phyloP scores from a whole-genome alignment of 148 eudicot genomes.

The Linanthus parryae region DNA sequence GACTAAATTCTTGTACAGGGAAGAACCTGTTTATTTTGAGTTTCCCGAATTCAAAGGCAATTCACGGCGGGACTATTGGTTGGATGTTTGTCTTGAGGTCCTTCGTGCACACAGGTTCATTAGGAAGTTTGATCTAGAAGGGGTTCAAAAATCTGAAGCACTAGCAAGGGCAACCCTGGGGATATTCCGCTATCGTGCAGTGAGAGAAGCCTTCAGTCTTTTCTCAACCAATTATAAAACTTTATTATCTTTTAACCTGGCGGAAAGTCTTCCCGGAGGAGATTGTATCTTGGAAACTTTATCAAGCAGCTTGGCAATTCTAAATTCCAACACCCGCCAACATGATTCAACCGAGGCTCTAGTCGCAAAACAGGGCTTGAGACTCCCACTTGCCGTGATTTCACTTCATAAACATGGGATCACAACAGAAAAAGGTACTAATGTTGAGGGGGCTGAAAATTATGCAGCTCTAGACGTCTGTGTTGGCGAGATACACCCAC shows the following conservation, averaged over 20 bases:
- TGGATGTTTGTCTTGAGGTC: slow-evolving; percentile 68
- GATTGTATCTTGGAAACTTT: slow-evolving; percentile 59
- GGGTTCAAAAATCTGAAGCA: slow-evolving; percentile 61
- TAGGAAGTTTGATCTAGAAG: slow-evolving; percentile 51
- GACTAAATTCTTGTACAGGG: slow-evolving; percentile 35
- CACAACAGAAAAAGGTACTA: slow-evolving; percentile 22
- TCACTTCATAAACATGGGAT: slow-evolving; percentile 45
- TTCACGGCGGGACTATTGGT: slow-evolving; percentile 84
- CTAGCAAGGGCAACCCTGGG: slow-evolving; percentile 73
- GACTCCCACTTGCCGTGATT: slow-evolving; percentile 43
- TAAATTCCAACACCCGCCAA: slow-evolving; percentile 23
- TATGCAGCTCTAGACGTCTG: slow-evolving; percentile 39
- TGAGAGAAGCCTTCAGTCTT: slow-evolving; percentile 61
- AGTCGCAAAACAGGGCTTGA: slow-evolving; percentile 20
- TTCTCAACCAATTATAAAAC: slow-evolving; percentile 60
- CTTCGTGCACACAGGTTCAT: slow-evolving; percentile 56
- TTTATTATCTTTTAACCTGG: slow-evolving; percentile 63
- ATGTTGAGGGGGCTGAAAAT: slow-evolving; percentile 27
- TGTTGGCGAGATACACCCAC: slow-evolving; percentile 58
- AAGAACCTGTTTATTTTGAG: slow-evolving; percentile 73
- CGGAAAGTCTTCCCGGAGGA: slow-evolving; percentile 89
- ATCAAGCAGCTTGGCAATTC: slow-evolving; percentile 41
- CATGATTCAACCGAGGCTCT: slow-evolving; percentile 27
- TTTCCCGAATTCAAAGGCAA: slow-evolving; percentile 89
- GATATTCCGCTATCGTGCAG: slow-evolving; percentile 70